Evolutionary conservation across 257 asterid species (phyloP).

Genomic region (Mentha longifolia): DNA sequence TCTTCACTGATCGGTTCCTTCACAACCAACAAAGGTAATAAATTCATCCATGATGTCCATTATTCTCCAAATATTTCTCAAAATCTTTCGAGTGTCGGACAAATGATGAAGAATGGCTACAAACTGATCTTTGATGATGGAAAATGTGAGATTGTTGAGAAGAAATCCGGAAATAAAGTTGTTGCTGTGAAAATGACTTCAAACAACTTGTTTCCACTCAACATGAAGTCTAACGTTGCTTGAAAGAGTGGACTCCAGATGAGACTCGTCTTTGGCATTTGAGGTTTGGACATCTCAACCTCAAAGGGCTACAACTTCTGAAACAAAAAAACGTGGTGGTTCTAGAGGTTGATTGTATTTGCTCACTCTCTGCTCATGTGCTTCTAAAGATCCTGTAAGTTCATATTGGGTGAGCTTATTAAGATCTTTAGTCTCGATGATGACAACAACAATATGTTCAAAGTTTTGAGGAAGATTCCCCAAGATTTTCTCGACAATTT

Average conservation of each 20-base stretch:
- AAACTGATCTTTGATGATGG: not conserved
- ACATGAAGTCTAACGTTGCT: not conserved
- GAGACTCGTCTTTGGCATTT: too few relatives aligned
- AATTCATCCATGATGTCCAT: constrained; percentile 8
- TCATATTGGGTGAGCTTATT: too few relatives aligned
- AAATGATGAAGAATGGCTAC: constrained; percentile 14
- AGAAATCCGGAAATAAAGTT: too few relatives aligned
- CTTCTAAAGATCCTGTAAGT: too few relatives aligned
- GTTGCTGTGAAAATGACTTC: not conserved
- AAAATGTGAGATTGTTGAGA: not conserved
- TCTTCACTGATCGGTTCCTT: too few relatives aligned
- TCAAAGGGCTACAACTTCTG: not conserved
- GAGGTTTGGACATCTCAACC: too few relatives aligned
- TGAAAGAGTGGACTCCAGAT: not conserved
- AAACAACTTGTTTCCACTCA: not conserved
- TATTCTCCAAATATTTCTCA: not conserved
- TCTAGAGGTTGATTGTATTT: too few relatives aligned
- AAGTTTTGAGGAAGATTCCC: too few relatives aligned
- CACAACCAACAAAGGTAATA: not conserved
- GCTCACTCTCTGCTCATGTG: too few relatives aligned
- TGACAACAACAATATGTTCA: too few relatives aligned
- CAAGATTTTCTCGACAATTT: too few relatives aligned
- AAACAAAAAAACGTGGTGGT: constrained; percentile 22
- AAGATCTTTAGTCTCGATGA: too few relatives aligned
- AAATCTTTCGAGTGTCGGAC: constrained; percentile 22